phyloP scores from a whole-genome alignment of 345 rosid species.

The Euphorbia peplus region DNA sequence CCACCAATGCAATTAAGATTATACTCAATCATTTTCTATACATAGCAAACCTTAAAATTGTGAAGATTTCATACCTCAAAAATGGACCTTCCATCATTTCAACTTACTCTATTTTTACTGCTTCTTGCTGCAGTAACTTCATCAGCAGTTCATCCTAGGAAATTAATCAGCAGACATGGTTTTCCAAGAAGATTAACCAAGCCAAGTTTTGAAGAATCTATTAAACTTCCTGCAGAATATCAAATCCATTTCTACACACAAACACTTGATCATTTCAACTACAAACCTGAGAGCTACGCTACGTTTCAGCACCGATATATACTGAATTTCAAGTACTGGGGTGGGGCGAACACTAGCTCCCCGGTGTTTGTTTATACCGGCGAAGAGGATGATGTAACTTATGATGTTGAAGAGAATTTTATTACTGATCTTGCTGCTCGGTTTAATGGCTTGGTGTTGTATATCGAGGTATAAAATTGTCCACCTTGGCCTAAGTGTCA shows the following conservation, averaged over 20 bases:
- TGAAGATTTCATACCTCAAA: background rate
- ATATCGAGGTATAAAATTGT: slow-evolving; percentile 35
- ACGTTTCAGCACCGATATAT: slow-evolving; percentile 29
- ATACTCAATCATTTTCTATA: background rate
- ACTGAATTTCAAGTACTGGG: slow-evolving; percentile 26
- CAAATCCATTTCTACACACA: slow-evolving; percentile 19
- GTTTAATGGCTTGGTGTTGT: slow-evolving; percentile 25
- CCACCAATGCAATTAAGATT: too few relatives aligned
- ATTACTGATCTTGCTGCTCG: slow-evolving; percentile 21
- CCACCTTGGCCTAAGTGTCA: too few relatives aligned
- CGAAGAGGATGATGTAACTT: slow-evolving; percentile 2
- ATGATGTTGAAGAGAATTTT: background rate
- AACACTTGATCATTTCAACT: slow-evolving; percentile 35
- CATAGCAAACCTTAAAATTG: background rate
- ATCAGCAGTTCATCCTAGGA: slow-evolving; percentile 5
- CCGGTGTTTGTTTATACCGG: slow-evolving; percentile 22
- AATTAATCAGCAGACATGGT: background rate
- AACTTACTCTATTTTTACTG: background rate
- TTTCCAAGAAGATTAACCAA: background rate
- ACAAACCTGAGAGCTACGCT: slow-evolving; percentile 26
- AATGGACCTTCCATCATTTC: slow-evolving; percentile 6
- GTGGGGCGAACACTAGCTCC: slow-evolving; percentile 21
- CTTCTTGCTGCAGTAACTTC: background rate
- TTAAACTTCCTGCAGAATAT: slow-evolving; percentile 13
- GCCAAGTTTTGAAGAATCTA: background rate